Evolutionary conservation across 2,329 filamentous ascomycete genomes (phyloP).

Genomic region (Catunica adiposa): DNA sequence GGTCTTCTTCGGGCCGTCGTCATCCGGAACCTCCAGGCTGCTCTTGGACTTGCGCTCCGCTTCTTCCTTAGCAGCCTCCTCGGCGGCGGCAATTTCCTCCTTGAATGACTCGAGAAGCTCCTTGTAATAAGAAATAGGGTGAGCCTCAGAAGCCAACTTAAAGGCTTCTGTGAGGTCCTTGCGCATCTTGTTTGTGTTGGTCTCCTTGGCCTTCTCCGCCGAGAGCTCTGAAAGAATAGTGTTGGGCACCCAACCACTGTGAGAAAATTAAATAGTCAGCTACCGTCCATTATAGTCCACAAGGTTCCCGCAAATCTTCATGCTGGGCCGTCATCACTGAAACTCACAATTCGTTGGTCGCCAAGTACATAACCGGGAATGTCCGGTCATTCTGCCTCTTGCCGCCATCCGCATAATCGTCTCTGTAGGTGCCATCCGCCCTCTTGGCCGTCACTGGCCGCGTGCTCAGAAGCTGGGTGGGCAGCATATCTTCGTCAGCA

Average conservation of each 20-base stretch:
- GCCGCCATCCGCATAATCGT: constrained; percentile 73
- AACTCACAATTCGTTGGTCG: constrained; percentile 91
- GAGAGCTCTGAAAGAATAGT: constrained; percentile 65
- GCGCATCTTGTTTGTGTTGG: constrained; percentile 58
- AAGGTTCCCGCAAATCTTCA: no score
- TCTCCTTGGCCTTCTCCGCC: constrained; percentile 50
- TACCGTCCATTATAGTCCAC: no score
- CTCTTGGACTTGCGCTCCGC: constrained; percentile 22
- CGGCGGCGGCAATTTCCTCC: constrained; percentile 42
- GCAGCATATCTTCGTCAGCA: constrained; percentile 88
- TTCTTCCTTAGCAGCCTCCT: constrained; percentile 34
- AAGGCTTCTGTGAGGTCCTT: constrained; percentile 70
- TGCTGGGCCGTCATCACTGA: no score
- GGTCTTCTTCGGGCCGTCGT: constrained; percentile 49
- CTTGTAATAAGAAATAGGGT: constrained; percentile 73
- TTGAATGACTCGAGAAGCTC: constrained; percentile 53
- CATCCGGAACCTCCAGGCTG: constrained; percentile 33
- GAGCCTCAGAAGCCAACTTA: constrained; percentile 58
- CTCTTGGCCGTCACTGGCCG: constrained; percentile 74
- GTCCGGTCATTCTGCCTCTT: constrained; percentile 73
- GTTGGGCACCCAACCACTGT: constrained; percentile 81
- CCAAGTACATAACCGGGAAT: constrained; percentile 88
- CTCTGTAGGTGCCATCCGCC: constrained; percentile 70
- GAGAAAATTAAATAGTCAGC: background rate
- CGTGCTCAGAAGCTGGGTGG: constrained; percentile 54